A percentile compares a stretch with the other conserved stretches of the same genome.
These are phyloP conservation scores for Leccinum rimulosum DNA, from an alignment of 768 basidiomycete genomes.

Conservation along the genomic window DNA sequence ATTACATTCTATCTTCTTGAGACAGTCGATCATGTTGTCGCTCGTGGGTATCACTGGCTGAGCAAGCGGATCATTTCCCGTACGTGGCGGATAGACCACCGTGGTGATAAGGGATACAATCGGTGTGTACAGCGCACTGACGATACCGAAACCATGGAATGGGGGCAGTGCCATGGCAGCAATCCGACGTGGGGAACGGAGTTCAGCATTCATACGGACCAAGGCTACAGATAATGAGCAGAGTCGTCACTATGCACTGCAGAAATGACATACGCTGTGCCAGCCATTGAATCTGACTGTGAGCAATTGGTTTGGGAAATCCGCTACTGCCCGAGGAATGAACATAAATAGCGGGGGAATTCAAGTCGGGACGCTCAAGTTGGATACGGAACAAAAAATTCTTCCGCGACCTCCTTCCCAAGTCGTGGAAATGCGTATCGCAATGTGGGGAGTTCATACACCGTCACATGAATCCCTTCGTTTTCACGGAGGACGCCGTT, in stretches of 20 bases:
- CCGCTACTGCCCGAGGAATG: slow-evolving; percentile 52
- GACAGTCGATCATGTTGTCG: slow-evolving; percentile 38
- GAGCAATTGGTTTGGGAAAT: slow-evolving; percentile 44
- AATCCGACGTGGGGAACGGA: slow-evolving; percentile 17
- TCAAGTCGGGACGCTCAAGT: slow-evolving; percentile 19
- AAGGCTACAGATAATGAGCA: slow-evolving; percentile 4
- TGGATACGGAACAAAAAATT: slow-evolving; percentile 20
- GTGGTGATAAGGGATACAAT: slow-evolving; percentile 14
- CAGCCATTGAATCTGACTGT: slow-evolving; percentile 37
- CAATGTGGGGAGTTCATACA: slow-evolving; percentile 22
- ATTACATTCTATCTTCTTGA: too few species aligned
- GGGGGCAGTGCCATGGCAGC: slow-evolving; percentile 16
- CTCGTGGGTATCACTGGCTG: slow-evolving; percentile 39
- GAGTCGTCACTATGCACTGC: rapidly evolving
- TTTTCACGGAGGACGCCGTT: slow-evolving; percentile 3
- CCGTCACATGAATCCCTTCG: not conserved
- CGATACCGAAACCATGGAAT: slow-evolving; percentile 27
- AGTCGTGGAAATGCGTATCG: slow-evolving; percentile 40
- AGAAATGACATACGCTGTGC: slow-evolving; percentile 29
- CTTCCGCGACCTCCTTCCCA: slow-evolving; percentile 28
- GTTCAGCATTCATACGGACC: not conserved
- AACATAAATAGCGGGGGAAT: slow-evolving; percentile 41
- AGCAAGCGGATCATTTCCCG: slow-evolving; percentile 13
- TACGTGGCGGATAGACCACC: slow-evolving; percentile 29
- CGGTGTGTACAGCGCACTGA: slow-evolving; percentile 15